Base-by-base conservation (phyloP, 495 filamentous ascomycete genomes). In the Trichoderma reesei region DNA sequence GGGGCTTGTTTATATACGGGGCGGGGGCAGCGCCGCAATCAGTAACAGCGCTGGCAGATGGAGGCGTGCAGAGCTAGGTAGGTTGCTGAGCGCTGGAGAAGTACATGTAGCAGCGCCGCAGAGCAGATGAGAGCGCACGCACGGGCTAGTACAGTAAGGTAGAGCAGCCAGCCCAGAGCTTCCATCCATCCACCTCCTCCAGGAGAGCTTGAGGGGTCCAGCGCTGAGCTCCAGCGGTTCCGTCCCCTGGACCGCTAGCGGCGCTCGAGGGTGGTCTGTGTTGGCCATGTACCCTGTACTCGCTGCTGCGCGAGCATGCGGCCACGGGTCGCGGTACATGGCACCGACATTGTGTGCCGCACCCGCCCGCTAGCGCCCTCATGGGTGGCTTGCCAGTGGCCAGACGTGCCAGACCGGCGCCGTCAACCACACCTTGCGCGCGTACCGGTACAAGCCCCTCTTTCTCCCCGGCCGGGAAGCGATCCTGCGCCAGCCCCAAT, bases 1-100 rank as follows among this genome's bases (percentile, higher is more conserved):
- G 64, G 54, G 37, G 59, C 64, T 54, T 62, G 60, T 65, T 65
- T 65, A 65, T 65, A 65, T 65, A 62, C 37, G 42, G 60, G 60
- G 60, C 42, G 41, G 64, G 64, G 64, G 64, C 59, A n/a, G 46
- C 37, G 26, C 41, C 64, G 38, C 64, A 65, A 65, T 65, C 64
- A 65, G 64, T 65, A 65, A 20, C n/a, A n/a, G n/a, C n/a, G n/a
- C n/a, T n/a, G n/a, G n/a, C n/a, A n/a, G n/a, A n/a, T n/a, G n/a
- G n/a, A n/a, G n/a, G n/a, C n/a, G n/a, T n/a, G n/a, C n/a, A n/a
- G n/a, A n/a, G n/a, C n/a, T n/a, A n/a, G n/a, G n/a, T n/a, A n/a
- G n/a, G n/a, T n/a, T n/a, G n/a, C n/a, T n/a, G n/a, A n/a, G n/a
- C n/a, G n/a, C n/a, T n/a, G n/a, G n/a, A n/a, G n/a, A n/a, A n/a